phyloP scores from a whole-genome alignment of 345 rosid species.

The Brassica incana region DNA sequence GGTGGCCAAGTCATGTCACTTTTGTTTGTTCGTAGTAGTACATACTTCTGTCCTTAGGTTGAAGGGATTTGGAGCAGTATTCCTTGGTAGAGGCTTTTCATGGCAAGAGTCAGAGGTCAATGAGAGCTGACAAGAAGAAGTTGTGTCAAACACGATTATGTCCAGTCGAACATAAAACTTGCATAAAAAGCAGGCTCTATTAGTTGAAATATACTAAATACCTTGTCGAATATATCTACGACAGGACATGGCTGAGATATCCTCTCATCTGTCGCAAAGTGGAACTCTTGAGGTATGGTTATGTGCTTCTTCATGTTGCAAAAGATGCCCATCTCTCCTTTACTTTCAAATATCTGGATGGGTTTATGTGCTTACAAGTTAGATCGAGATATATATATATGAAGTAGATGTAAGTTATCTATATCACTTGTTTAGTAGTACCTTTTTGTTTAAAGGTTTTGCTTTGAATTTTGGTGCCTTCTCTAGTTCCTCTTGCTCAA shows the following conservation, averaged over 20 bases:
- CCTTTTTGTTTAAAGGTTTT: slow-evolving; percentile 93
- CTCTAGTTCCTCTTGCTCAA: slow-evolving; percentile 87
- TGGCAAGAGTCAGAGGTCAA: slow-evolving; percentile 66
- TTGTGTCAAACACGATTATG: slow-evolving; percentile 15
- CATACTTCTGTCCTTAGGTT: slow-evolving; percentile 84
- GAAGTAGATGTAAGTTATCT: background rate
- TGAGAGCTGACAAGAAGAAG: slow-evolving; percentile 60
- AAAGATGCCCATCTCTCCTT: slow-evolving; percentile 85
- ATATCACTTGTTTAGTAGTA: slow-evolving; percentile 32
- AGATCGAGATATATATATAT: background rate
- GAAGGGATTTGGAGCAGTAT: slow-evolving; percentile 84
- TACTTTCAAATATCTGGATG: slow-evolving; percentile 88
- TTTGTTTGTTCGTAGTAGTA: slow-evolving; percentile 14
- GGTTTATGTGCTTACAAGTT: slow-evolving; percentile 10
- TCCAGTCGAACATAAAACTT: slow-evolving; percentile 1
- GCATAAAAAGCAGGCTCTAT: background rate
- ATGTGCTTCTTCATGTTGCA: slow-evolving; percentile 72
- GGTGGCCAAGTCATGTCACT: slow-evolving; percentile 3
- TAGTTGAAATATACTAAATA: slow-evolving; percentile 13
- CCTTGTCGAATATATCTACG: slow-evolving; percentile 84
- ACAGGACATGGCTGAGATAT: slow-evolving; percentile 63
- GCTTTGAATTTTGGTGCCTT: slow-evolving; percentile 94
- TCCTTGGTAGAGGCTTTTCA: slow-evolving; percentile 65
- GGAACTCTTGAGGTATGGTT: slow-evolving; percentile 87
- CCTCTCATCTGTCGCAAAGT: slow-evolving; percentile 83